These are phyloP conservation scores for Xylaria palmicola DNA, from an alignment of 495 filamentous ascomycete species.

Conservation along the genomic window DNA sequence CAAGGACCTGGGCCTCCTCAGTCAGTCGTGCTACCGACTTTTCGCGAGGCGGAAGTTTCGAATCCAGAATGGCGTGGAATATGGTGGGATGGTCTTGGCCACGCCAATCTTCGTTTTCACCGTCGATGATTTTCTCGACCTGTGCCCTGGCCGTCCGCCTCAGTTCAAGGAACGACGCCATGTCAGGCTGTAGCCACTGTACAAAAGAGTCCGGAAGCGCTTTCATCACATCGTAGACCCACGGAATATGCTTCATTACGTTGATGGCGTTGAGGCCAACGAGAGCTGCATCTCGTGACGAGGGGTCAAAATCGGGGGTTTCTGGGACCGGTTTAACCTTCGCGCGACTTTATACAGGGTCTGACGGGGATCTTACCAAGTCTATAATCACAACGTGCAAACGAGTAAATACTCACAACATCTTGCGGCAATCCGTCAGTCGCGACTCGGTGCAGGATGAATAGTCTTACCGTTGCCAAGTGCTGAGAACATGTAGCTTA, in stretches of 20 bases:
- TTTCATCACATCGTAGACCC: slow-evolving; percentile 14
- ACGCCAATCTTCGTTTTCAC: slow-evolving; percentile 5
- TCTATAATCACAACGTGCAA: background rate
- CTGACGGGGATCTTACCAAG: background rate
- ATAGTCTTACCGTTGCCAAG: background rate
- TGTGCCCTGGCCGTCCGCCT: slow-evolving; percentile 6
- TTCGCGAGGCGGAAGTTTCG: slow-evolving; percentile 36
- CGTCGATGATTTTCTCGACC: background rate
- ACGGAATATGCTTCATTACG: slow-evolving; percentile 10
- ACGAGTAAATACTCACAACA: slow-evolving; percentile 12
- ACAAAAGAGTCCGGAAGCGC: slow-evolving; percentile 16
- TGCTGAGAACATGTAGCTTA: slow-evolving; percentile 1
- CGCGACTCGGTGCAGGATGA: slow-evolving; percentile 17
- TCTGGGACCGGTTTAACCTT: background rate
- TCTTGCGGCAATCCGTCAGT: slow-evolving; percentile 33
- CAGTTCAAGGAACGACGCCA: slow-evolving; percentile 17
- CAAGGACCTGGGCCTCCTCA: slow-evolving; percentile 44
- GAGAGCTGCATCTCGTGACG: background rate
- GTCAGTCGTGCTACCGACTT: slow-evolving; percentile 33
- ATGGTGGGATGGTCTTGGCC: slow-evolving; percentile 32
- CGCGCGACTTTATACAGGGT: background rate
- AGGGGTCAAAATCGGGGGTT: background rate
- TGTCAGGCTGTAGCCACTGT: slow-evolving; percentile 10
- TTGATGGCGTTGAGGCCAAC: background rate
- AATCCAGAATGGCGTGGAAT: slow-evolving; percentile 43